phyloP scores from a whole-genome alignment of 2,329 filamentous ascomycete genomes.

The Botrytis pseudocinerea region DNA sequence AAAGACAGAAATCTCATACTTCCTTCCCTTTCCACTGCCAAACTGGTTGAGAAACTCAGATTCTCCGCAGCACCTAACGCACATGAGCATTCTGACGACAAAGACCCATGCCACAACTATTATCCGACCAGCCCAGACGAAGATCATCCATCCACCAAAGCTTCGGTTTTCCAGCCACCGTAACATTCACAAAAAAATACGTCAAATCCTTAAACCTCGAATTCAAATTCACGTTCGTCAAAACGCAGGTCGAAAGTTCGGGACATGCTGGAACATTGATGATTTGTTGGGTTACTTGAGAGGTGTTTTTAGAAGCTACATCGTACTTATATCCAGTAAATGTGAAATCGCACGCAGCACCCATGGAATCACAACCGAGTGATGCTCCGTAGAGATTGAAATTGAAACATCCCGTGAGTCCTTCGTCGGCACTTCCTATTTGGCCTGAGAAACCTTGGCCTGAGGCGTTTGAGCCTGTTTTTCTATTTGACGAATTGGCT shows the following conservation, averaged over 20 bases:
- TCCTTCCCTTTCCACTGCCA: too few relatives aligned
- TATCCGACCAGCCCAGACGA: constrained; percentile 47
- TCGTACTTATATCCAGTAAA: constrained; percentile 43
- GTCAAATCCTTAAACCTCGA: constrained; percentile 41
- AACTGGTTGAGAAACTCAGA: too few relatives aligned
- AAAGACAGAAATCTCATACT: background rate
- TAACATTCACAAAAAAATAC: constrained; percentile 46
- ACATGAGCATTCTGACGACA: constrained; percentile 41
- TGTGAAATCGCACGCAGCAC: constrained; percentile 42
- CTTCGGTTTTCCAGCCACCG: constrained; percentile 42
- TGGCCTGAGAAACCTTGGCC: constrained; percentile 38
- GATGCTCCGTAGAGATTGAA: constrained; percentile 42
- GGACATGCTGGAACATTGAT: constrained; percentile 40
- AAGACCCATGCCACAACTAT: constrained; percentile 43
- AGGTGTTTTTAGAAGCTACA: constrained; percentile 26
- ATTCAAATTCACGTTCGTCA: constrained; percentile 37
- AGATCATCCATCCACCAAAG: constrained; percentile 52
- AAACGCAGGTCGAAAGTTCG: constrained; percentile 37
- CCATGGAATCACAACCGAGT: constrained; percentile 45
- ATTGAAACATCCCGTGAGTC: constrained; percentile 41
- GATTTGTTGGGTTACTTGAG: constrained; percentile 34
- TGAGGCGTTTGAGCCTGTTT: constrained; percentile 31
- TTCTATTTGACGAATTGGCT: constrained; percentile 26
- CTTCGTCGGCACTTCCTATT: constrained; percentile 36
- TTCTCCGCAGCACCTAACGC: background rate